These are phyloP conservation scores for Pinus albicaulis DNA, from an alignment of 75 land plant genomes.

Conservation along the genomic window DNA sequence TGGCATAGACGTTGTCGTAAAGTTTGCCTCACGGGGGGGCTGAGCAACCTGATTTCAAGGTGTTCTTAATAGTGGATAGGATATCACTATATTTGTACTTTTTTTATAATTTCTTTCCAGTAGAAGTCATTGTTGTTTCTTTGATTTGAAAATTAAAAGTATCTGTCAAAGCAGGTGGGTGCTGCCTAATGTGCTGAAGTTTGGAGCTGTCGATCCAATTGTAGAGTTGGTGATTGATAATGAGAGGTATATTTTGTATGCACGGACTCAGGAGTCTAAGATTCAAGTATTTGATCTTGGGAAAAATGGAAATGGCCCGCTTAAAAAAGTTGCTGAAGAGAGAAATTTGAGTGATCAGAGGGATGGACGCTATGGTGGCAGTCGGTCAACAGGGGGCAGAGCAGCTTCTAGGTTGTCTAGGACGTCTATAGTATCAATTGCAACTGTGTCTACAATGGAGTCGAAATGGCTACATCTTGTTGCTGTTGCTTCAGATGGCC, in stretches of 20 bases:
- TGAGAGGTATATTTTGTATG: constrained; percentile 86
- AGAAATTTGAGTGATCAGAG: constrained; percentile 78
- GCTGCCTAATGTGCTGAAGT: constrained; percentile 83
- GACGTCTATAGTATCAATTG: constrained; percentile 72
- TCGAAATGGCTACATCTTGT: constrained; percentile 95
- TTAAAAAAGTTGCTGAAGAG: constrained; percentile 86
- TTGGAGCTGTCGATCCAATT: constrained; percentile 95
- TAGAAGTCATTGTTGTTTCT: background rate
- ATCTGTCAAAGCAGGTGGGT: constrained; percentile 74
- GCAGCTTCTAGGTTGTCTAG: constrained; percentile 48
- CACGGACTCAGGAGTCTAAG: constrained; percentile 91
- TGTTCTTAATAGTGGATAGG: constrained; percentile 7
- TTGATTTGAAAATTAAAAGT: background rate
- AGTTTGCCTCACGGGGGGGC: constrained; percentile 86
- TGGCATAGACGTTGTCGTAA: constrained; percentile 98
- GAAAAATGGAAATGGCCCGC: constrained; percentile 67
- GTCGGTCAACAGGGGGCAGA: constrained; percentile 49
- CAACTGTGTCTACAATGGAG: constrained; percentile 76
- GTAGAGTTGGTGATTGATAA: constrained; percentile 87
- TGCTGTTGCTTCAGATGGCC: constrained; percentile 96
- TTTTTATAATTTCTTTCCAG: background rate
- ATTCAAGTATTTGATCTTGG: constrained; percentile 84
- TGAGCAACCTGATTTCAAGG: constrained; percentile 86
- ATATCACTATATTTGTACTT: background rate
- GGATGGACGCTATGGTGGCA: constrained; percentile 60